phyloP scores from a whole-genome alignment of 73 alveolate species.

The Paramecium octaurelia region DNA sequence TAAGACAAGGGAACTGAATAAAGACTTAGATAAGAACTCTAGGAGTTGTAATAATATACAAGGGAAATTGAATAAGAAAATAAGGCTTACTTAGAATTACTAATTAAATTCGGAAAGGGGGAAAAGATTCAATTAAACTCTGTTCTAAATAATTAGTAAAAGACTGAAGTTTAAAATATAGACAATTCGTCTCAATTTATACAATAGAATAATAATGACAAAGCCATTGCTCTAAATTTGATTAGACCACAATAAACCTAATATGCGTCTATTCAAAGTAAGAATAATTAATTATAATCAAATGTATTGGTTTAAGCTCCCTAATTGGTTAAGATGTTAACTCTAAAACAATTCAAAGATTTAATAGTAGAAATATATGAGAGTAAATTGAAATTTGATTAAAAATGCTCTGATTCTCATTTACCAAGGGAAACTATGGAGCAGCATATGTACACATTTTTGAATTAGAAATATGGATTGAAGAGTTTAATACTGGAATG shows the following conservation, averaged over 20 bases:
- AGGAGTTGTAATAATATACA: conserved; percentile 50
- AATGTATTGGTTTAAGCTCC: neutral
- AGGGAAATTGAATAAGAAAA: conserved; percentile 64
- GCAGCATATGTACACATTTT: conserved; percentile 92
- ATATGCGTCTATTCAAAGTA: neutral
- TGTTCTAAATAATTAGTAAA: neutral
- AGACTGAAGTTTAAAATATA: neutral
- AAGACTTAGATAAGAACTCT: conserved; percentile 57
- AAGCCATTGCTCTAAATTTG: neutral
- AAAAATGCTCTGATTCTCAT: conserved; percentile 87
- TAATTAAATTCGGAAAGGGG: conserved; percentile 59
- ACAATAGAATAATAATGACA: neutral
- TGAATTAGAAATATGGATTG: conserved; percentile 94
- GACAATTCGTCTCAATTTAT: conserved; percentile 19
- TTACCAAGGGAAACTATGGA: conserved; percentile 97
- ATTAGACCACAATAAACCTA: neutral
- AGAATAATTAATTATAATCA: neutral
- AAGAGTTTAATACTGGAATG: conserved; percentile 92
- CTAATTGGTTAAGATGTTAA: conserved; percentile 64
- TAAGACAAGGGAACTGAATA: conserved; percentile 38
- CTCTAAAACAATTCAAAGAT: conserved; percentile 81
- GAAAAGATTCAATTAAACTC: neutral
- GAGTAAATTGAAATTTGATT: conserved; percentile 82
- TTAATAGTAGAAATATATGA: conserved; percentile 87
- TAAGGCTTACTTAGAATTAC: conserved; percentile 53